phyloP scores from a whole-genome alignment of 2,329 filamentous ascomycete genomes.

The Annulohypoxylon truncatum region DNA sequence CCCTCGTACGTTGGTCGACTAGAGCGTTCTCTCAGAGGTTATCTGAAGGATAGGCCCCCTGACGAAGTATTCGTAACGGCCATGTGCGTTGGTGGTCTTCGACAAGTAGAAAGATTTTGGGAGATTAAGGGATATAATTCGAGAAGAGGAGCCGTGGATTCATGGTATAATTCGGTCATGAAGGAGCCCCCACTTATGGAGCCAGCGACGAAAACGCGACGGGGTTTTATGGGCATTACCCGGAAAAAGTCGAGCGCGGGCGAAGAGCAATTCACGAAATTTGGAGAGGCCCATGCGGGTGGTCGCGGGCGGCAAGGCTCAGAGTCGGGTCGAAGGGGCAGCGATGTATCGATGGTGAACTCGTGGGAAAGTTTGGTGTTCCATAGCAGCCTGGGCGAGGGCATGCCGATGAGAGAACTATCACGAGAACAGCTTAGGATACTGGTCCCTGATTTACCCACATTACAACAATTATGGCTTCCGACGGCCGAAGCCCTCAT shows the following conservation, averaged over 20 bases:
- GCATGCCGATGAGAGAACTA: slow-evolving; percentile 71
- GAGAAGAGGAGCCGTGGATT: slow-evolving; percentile 68
- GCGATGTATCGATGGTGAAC: slow-evolving; percentile 44
- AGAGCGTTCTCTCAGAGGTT: slow-evolving; percentile 71
- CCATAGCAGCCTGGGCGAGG: slow-evolving; percentile 68
- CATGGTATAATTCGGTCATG: slow-evolving; percentile 66
- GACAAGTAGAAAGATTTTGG: slow-evolving; percentile 73
- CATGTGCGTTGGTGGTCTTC: slow-evolving; percentile 69
- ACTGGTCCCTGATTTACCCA: slow-evolving; percentile 66
- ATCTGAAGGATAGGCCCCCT: slow-evolving; percentile 70
- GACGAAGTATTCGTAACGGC: slow-evolving; percentile 73
- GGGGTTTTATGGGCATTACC: slow-evolving; percentile 65
- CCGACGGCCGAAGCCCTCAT: slow-evolving; percentile 72
- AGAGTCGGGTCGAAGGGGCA: slow-evolving; percentile 45
- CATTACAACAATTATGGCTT: slow-evolving; percentile 71
- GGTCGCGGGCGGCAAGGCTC: slow-evolving; percentile 47
- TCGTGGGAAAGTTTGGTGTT: slow-evolving; percentile 61
- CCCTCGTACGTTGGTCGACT: slow-evolving; percentile 73
- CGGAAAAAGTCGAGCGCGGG: slow-evolving; percentile 66
- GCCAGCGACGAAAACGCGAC: slow-evolving; percentile 60
- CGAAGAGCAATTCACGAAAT: slow-evolving; percentile 49
- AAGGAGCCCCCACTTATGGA: slow-evolving; percentile 55
- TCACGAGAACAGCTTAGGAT: slow-evolving; percentile 61
- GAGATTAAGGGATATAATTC: slow-evolving; percentile 74
- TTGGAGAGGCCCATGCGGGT: slow-evolving; percentile 26